phyloP scores from a whole-genome alignment of 306 rosid genomes.

The Vigna trinervia region DNA sequence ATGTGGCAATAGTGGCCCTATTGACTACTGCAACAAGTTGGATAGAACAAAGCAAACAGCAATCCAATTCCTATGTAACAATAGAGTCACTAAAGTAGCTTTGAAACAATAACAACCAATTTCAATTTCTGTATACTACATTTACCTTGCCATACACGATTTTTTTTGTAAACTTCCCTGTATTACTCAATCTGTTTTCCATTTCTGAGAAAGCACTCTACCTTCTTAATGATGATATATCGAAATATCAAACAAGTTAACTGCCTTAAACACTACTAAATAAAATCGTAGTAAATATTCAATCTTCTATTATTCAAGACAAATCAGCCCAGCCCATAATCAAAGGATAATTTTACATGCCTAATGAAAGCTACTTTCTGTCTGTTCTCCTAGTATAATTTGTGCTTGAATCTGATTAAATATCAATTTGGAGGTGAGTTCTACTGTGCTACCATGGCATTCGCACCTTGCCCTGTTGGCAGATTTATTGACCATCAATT shows the following conservation, averaged over 20 bases:
- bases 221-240: background rate
- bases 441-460: background rate
- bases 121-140: background rate
- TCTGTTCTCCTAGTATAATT: background rate
- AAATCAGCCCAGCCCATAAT: slow-evolving; percentile 6
- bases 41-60: background rate
- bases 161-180: background rate
- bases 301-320: background rate
- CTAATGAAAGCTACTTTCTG: background rate
- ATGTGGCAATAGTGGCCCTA: background rate
- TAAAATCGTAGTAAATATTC: background rate
- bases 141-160: background rate
- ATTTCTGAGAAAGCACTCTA: background rate
- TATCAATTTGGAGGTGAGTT: slow-evolving; percentile 24
- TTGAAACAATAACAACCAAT: slow-evolving; percentile 1
- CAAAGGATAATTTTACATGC: slow-evolving; percentile 5
- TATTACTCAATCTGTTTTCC: background rate
- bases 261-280: slow-evolving; percentile 23
- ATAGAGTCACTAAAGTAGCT: background rate
- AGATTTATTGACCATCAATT: slow-evolving; percentile 7
- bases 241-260: background rate
- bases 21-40: background rate
- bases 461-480: background rate
- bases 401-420: background rate
- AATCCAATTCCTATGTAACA: background rate